Evolutionary conservation across 345 rosid species (phyloP), one percentile per base, ranked within the genome.

Genomic region (Eucalyptus decipiens): DNA sequence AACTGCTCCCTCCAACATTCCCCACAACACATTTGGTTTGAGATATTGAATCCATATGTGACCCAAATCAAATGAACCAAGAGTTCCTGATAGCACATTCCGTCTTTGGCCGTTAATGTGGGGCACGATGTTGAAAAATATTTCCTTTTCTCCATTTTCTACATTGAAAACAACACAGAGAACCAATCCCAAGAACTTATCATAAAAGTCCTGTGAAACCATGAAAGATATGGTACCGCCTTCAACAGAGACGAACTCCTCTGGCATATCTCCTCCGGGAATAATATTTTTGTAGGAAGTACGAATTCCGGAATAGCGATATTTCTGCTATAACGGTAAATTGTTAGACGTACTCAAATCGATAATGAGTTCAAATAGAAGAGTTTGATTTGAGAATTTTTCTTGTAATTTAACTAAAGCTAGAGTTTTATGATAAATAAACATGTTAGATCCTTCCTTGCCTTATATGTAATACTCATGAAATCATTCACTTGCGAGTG

Each of bases 221-320:
- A 18, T 52, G 24, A 52, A 52, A 52, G 58, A 52, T 52, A 52
- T 52, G 24, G 24, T 52, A 52, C 4, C 2, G 10, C 58, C 58
- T 52, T 52, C 58, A 52, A 52, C 2, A 52, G 0, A 4, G 58
- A 52, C 2, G 2, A 52, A 52, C 58, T 18, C 58, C 58, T 52
- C 2, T 52, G 10, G 58, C 58, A 52, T 58, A 24, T 58, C 62
- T 58, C 28, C 62, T 58, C 4, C 4, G 1, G 28, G 62, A 3
- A 58, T 0, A 23, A 56, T 5, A 24, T 50, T 2, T 16, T 2
- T 50, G 5, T 4, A 23, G 28, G 0, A 24, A 23, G 30, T 11
- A 47, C 0, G 4, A 56, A 9, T 21, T 21, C 0, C 2, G 1
- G 5, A 1, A 54, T 19, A 54, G 26, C 10, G 6, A 21, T 4